Base-by-base conservation (phyloP, 2,329 filamentous ascomycete species). In the Ceratocystis cacaofunesta region DNA sequence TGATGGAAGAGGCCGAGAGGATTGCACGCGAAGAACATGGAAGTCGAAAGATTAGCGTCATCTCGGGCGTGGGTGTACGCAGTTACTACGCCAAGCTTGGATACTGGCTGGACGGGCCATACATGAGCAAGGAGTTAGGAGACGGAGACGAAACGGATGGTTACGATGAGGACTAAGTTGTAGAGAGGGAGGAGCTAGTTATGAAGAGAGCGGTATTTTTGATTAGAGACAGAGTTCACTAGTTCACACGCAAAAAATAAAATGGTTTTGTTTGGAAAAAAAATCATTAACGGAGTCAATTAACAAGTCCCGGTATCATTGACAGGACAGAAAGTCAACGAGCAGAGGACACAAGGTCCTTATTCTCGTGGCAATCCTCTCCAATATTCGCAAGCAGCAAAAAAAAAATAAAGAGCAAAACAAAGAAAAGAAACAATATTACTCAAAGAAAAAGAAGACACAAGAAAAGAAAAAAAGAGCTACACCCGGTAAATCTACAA, bases 1-100 rank as follows among this genome's bases (percentile, higher is more conserved):
- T 99, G 69, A 99, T 99, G 95, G 92, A 97, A 73, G 92, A 97
- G 77, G 95, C 94, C 0, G 94, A 97, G 77, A 82, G 92, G 63
- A 99, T 99, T 69, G 92, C 95, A 0, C 83, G 90, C 65, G 88
- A 96, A 69, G 94, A 99, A 76, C 94, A 99, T 72, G 89, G 91
- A 5, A 96, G 92, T 71, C 82, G 82, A 68, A 99, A 99, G 80
- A 90, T 99, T 65, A 94, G 90, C 72, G 91, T 99, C 70, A 99
- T 99, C 68, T 96, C 91, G n/a, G 94, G 94, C 36, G 92, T 99
- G 6, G 94, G 94, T 12, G 95, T 97, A 19, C 82, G 94, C 72
- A 95, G 90, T 72, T 99, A 99, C 74, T 99, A 99, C 74, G 86
- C 84, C 69, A 92, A 92, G 74, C 81, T 99, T 41, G 94, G 94